These are phyloP conservation scores for Plasmopara muralis DNA, from an alignment of 352 stramenopile species.

Conservation along the genomic window DNA sequence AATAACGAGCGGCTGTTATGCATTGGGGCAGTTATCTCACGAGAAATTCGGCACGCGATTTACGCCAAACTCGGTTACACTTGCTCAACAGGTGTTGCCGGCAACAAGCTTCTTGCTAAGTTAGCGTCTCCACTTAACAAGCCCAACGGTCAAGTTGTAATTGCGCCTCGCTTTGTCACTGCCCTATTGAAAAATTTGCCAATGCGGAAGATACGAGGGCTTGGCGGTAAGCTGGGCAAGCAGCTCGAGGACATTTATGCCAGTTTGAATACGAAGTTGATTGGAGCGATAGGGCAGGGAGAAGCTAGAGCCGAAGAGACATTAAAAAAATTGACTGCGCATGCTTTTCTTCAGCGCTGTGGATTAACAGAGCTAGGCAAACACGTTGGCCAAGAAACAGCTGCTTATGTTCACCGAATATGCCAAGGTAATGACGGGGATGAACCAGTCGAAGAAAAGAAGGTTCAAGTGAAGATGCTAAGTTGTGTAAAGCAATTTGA, in stretches of 20 bases:
- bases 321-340: constrained; percentile 27
- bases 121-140: constrained; percentile 77
- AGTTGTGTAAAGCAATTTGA: constrained; percentile 77
- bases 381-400: constrained; percentile 56
- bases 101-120: constrained; percentile 78
- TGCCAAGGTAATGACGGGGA: constrained; percentile 61
- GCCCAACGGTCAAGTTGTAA: constrained; percentile 67
- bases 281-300: background rate
- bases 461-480: constrained; percentile 58
- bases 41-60: constrained; percentile 67
- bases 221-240: constrained; percentile 72
- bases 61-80: constrained; percentile 62
- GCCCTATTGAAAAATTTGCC: constrained; percentile 65
- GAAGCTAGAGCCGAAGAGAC: constrained; percentile 6
- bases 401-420: constrained; percentile 42
- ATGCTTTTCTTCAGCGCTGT: constrained; percentile 48
- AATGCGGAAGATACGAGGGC: constrained; percentile 62
- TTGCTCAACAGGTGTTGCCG: constrained; percentile 69
- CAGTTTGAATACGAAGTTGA: constrained; percentile 19
- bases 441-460: constrained; percentile 67
- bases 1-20: constrained; percentile 59
- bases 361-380: constrained; percentile 43
- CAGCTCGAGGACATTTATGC: constrained; percentile 58
- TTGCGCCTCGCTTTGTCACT: constrained; percentile 54
- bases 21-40: constrained; percentile 52